phyloP scores from a whole-genome alignment of 331 rosid genomes.

The Acacia pycnantha region DNA sequence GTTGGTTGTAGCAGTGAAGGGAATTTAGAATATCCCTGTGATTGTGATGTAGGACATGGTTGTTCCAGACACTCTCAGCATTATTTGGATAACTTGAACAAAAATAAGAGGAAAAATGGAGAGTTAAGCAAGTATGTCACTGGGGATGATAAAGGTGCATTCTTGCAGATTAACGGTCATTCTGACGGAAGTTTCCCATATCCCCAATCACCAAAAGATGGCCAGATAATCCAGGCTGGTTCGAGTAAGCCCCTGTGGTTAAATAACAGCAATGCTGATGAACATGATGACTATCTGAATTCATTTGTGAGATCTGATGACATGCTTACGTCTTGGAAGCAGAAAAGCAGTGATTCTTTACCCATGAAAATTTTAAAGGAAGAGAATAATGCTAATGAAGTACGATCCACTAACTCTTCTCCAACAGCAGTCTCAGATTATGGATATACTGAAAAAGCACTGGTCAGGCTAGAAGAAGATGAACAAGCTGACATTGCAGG shows the following conservation, averaged over 20 bases:
- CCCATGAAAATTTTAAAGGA: constrained; percentile 72
- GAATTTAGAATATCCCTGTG: constrained; percentile 70
- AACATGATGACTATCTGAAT: constrained; percentile 56
- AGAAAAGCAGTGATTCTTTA: constrained; percentile 79
- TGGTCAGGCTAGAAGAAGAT: constrained; percentile 65
- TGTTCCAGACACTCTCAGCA: constrained; percentile 55
- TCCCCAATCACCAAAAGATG: constrained; percentile 72
- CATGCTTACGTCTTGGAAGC: constrained; percentile 72
- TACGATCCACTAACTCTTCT: constrained; percentile 67
- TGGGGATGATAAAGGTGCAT: constrained; percentile 44
- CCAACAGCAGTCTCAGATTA: constrained; percentile 81
- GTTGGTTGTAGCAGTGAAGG: constrained; percentile 88
- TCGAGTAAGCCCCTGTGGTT: constrained; percentile 68
- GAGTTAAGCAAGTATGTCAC: constrained; percentile 69
- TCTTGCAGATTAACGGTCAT: constrained; percentile 50
- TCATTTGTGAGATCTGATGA: constrained; percentile 55
- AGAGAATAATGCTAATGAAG: constrained; percentile 59
- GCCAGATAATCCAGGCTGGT: constrained; percentile 51
- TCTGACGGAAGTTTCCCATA: constrained; percentile 77
- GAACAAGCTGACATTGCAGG: constrained; percentile 53
- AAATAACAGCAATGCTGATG: constrained; percentile 60
- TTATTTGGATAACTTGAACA: constrained; percentile 46
- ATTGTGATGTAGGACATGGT: constrained; percentile 57
- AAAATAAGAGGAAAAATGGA: constrained; percentile 49
- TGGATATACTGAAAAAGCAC: constrained; percentile 81